Evolutionary conservation across 2,329 filamentous ascomycete species (phyloP), one percentile per base, ranked within the genome.

Genomic region (Coniochaeta prunicola): DNA sequence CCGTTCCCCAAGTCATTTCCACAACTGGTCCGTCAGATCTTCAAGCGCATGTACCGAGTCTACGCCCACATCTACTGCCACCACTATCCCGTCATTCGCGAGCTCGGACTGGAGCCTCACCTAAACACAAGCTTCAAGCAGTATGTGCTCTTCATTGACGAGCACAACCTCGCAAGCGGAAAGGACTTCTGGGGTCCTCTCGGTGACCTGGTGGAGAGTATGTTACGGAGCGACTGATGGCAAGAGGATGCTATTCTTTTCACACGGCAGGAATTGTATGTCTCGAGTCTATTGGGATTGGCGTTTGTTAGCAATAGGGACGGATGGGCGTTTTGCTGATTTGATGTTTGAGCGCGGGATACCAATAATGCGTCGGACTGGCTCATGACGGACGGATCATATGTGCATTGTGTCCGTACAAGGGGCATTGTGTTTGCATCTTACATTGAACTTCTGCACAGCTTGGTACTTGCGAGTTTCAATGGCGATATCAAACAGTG

Each of bases 31-130:
- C 89, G 91, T 65, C 93, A 97, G 76, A 92, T 99, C 72, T 97
- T 97, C 85, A 99, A 99, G 83, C 89, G 94, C 70, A 88, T 99
- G 78, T 99, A 97, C 77, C 89, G 94, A 66, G 93, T 99, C 62
- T 99, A 99, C 73, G 94, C 94, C 48, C 94, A 99, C 77, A 96
- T 99, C 68, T 99, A 99, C 84, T 99, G 96, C 80, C 94, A 99
- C 76, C 94, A 99, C 78, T 99, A 99, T 76, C 92, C 92, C 36
- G 92, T 99, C 65, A 89, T 99, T 66, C 89, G 96, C 60, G 92
- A 97, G 72, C 84, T 99, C 40, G 94, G 94, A 24, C 83, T 99
- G 60, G 94, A 99, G 76, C 92, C 96, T 50, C 94, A 99, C 74
- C 84, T 99, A 64, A 99, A 99, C 77, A 99, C 94, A 15, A 96